Percentiles rank a stretch among this genome's conserved stretches.
These are phyloP conservation scores for Amanita rimosa DNA, from an alignment of 768 basidiomycete species.

Conservation along the genomic window DNA sequence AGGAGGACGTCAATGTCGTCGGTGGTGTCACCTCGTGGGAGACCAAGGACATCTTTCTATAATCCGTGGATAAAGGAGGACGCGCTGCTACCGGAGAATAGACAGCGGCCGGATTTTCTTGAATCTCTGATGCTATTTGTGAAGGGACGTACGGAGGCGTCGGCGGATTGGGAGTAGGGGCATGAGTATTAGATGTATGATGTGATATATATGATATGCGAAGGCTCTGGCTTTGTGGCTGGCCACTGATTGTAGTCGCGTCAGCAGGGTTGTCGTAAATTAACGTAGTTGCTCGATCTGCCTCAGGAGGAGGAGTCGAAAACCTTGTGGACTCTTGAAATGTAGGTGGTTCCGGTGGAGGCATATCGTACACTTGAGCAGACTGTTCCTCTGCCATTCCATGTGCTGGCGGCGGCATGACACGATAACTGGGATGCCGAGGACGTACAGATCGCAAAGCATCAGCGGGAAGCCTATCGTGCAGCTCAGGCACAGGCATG, in stretches of 20 bases:
- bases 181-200: slow-evolving; percentile 2
- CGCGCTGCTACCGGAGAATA: slow-evolving; percentile 22
- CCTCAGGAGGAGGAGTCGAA: slow-evolving; percentile 4
- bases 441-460: slow-evolving; percentile 8
- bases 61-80: slow-evolving; percentile 22
- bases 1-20: slow-evolving; percentile 14
- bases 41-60: slow-evolving; percentile 22
- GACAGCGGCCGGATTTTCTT: slow-evolving; percentile 7
- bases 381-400: slow-evolving; percentile 15
- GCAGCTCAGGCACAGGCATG: slow-evolving; percentile 20
- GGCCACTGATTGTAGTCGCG: slow-evolving; percentile 2
- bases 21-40: slow-evolving; percentile 15
- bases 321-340: slow-evolving; percentile 11
- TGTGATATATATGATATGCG: slow-evolving; percentile 7
- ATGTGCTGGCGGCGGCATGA: slow-evolving; percentile 20
- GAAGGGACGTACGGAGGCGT: slow-evolving; percentile 1
- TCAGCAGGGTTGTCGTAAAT: slow-evolving; percentile 5
- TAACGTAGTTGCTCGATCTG: slow-evolving; percentile 7
- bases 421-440: slow-evolving; percentile 18
- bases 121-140: slow-evolving; percentile 2
- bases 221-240: slow-evolving; percentile 5
- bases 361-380: slow-evolving; percentile 13
- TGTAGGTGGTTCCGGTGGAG: slow-evolving; percentile 9
- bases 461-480: slow-evolving; percentile 10
- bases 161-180: slow-evolving; percentile 6